Evolutionary conservation across 106 monocot species (phyloP).

Genomic region (Dendrobium chrysotoxum): DNA sequence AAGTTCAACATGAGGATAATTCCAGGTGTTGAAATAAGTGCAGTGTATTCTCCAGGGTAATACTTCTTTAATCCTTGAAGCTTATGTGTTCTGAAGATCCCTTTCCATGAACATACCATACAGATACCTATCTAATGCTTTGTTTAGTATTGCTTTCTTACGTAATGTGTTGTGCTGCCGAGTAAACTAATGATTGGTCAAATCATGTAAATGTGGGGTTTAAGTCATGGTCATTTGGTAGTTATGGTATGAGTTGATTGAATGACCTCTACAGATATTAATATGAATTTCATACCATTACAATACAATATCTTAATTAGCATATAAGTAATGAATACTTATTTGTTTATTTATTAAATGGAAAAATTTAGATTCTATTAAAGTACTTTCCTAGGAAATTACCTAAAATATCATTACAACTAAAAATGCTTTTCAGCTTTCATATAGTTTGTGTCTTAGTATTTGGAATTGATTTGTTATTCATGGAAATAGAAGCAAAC

Average conservation of each 20-base stretch:
- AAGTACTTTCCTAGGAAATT: too few relatives aligned
- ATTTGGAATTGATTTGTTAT: too few relatives aligned
- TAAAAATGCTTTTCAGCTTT: too few relatives aligned
- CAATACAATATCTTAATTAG: not conserved
- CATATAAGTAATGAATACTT: not conserved
- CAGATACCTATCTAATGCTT: not conserved
- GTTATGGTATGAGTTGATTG: not conserved
- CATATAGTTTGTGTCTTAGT: too few relatives aligned
- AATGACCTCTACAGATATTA: not conserved
- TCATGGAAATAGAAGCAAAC: too few relatives aligned
- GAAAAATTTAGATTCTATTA: not conserved
- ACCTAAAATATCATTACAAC: too few relatives aligned
- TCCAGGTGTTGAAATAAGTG: conserved; percentile 49
- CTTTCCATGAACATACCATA: not conserved
- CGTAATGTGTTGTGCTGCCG: not conserved
- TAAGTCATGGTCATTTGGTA: not conserved
- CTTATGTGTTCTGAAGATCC: not conserved
- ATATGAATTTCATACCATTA: not conserved
- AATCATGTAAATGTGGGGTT: not conserved
- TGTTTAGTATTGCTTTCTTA: not conserved
- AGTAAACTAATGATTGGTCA: not conserved
- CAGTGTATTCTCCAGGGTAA: conserved; percentile 32
- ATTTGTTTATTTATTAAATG: not conserved
- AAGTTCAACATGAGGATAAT: conserved; percentile 35
- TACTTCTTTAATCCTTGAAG: not conserved